These are phyloP conservation scores for Priceomyces fermenticarens DNA, from an alignment of 805 yeast species.

Conservation along the genomic window DNA sequence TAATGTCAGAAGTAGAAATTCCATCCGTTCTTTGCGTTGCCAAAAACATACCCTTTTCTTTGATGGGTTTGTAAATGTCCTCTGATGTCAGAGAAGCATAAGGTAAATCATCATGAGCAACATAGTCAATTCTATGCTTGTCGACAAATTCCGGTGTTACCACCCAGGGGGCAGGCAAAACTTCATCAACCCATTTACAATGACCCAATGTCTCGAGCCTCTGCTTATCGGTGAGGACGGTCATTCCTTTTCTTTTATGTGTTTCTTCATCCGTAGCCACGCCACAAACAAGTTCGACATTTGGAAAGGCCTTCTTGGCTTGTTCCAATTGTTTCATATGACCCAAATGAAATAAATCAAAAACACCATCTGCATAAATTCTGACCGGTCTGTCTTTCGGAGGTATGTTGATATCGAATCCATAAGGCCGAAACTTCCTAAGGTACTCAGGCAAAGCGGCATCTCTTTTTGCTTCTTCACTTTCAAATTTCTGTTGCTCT, in stretches of 20 bases:
- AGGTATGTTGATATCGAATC: conserved; percentile 76
- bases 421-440: conserved; percentile 76
- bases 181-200: conserved; percentile 98
- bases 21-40: conserved; percentile 98
- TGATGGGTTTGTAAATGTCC: conserved; percentile 91
- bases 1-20: conserved; percentile 91
- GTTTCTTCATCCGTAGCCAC: conserved; percentile 88
- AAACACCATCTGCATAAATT: conserved; percentile 97
- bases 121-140: conserved; percentile 85
- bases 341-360: conserved; percentile 93
- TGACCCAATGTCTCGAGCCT: conserved; percentile 89
- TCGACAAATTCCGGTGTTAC: conserved; percentile 78
- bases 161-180: conserved; percentile 95
- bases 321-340: conserved; percentile 98
- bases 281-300: conserved; percentile 84
- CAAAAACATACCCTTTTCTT: conserved; percentile 84
- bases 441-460: conserved; percentile 63
- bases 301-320: conserved; percentile 87
- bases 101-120: conserved; percentile 97
- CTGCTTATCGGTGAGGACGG: conserved; percentile 85
- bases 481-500: conserved; percentile 30
- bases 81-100: conserved; percentile 86
- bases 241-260: conserved; percentile 87
- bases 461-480: conserved; percentile 59
- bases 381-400: conserved; percentile 84